A percentile compares a stretch with the other conserved stretches of the same genome.
Conservation (phyloP, 2,329 filamentous ascomycete genomes). For the Verticillium tricorpus region DNA sequence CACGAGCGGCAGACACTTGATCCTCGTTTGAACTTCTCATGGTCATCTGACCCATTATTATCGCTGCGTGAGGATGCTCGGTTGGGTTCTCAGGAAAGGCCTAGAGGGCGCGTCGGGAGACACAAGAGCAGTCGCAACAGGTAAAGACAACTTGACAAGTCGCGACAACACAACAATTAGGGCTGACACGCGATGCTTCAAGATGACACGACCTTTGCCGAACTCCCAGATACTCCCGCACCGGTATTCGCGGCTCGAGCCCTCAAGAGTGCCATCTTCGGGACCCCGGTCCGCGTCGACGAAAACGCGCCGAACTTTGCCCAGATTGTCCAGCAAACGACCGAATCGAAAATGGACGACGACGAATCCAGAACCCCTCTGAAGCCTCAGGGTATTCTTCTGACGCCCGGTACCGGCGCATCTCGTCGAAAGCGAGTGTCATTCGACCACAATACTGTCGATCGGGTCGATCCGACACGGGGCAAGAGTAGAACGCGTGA, state of each 20-base stretch:
- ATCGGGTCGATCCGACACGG: constrained; percentile 26
- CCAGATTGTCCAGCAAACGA: constrained; percentile 2
- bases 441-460: constrained; percentile 53
- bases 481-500: constrained; percentile 21
- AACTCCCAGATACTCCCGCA: constrained; percentile 60
- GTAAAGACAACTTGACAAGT: constrained; percentile 11
- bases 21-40: background rate
- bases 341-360: constrained; percentile 9
- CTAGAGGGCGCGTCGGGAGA: constrained; percentile 33
- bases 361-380: constrained; percentile 38
- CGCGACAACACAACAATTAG: background rate
- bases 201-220: constrained; percentile 42
- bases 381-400: constrained; percentile 52
- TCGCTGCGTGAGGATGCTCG: constrained; percentile 39
- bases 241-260: constrained; percentile 64
- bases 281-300: constrained; percentile 43
- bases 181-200: background rate
- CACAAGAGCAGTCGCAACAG: constrained; percentile 20
- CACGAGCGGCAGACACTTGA: constrained; percentile 1
- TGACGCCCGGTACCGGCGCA: constrained; percentile 60
- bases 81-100: constrained; percentile 53
- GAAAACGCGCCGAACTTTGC: constrained; percentile 25
- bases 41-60: background rate
- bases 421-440: constrained; percentile 61
- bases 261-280: constrained; percentile 60